These are phyloP conservation scores for Phytophthora cryptogea DNA, from an alignment of 352 stramenopile genomes.

Conservation along the genomic window DNA sequence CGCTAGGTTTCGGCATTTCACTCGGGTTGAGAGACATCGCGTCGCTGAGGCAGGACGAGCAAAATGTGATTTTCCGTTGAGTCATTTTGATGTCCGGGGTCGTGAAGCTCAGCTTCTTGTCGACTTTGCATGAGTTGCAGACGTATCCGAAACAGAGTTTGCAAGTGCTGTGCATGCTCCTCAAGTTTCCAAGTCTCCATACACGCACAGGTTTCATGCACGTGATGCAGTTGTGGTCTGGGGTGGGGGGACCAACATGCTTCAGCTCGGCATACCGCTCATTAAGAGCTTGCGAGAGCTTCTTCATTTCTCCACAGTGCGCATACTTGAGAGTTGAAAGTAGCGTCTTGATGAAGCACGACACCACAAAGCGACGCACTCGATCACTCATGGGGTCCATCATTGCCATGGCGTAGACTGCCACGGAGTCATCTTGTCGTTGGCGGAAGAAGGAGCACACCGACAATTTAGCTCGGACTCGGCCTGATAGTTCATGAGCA, in stretches of 20 bases:
- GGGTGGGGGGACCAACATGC: slow-evolving; percentile 11
- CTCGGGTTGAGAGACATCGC: slow-evolving; percentile 20
- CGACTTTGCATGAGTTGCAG: slow-evolving; percentile 36
- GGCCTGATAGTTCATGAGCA: slow-evolving; percentile 26
- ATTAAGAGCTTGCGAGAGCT: slow-evolving; percentile 27
- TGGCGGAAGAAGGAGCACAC: slow-evolving; percentile 47
- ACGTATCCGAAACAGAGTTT: slow-evolving; percentile 39
- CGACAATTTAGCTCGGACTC: slow-evolving; percentile 38
- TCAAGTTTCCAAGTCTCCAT: slow-evolving; percentile 19
- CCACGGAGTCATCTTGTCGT: slow-evolving; percentile 26
- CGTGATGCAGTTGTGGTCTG: slow-evolving; percentile 24
- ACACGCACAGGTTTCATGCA: slow-evolving; percentile 33
- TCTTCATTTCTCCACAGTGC: slow-evolving; percentile 37
- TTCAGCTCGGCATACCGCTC: slow-evolving; percentile 25
- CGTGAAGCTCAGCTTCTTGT: slow-evolving; percentile 45
- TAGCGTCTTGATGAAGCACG: slow-evolving; percentile 33
- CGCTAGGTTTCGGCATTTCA: slow-evolving; percentile 16
- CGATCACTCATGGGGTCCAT: slow-evolving; percentile 34
- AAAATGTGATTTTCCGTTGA: slow-evolving; percentile 45
- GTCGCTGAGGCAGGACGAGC: slow-evolving; percentile 31
- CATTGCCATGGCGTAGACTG: slow-evolving; percentile 46
- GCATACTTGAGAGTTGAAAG: slow-evolving; percentile 33
- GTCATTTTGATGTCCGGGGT: slow-evolving; percentile 34
- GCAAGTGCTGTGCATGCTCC: slow-evolving; percentile 23
- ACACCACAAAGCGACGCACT: slow-evolving; percentile 15